Evolutionary conservation across 768 basidiomycete species (phyloP), one percentile per base, ranked within the genome.

Genomic region (Tephrocybe sp.): DNA sequence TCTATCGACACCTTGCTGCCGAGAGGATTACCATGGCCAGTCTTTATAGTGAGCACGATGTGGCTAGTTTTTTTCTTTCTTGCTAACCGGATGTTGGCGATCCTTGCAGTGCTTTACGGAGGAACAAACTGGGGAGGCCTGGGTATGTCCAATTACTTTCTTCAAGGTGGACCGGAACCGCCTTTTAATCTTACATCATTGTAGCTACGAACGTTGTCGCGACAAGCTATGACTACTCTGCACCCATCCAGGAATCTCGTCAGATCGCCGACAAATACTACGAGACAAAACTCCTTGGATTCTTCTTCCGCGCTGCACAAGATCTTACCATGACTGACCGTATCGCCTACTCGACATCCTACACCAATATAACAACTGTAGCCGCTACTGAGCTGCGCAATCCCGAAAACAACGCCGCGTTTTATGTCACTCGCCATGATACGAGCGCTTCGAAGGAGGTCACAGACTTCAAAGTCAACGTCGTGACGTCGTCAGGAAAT

Each of bases 1-100:
- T 50, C 19, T 50, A 50, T 45, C 42, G 49, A 1, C 49, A 50
- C 31, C 25, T 50, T 8, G 49, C 49, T 12, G 49, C 49, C 6
- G 49, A 50, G 27, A 38, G 49, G 24, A 50, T 50, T 22, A 50
- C 49, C 15, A 50, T 50, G 49, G 49, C 49, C 10, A 50, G 49
- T 18, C 21, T 50, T 10, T 50, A 50, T 19, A 50, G 49, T 50
- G 23, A n/a, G 41, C 24, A 3, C 6, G 3, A 9, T 16, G 3
- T 15, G 15, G 23, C 15, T 3, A 15, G 12, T 3, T 13, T 24
- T 7, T 25, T 12, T 3, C 5, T 27, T 22, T 1, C 21, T 7
- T 23, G 3, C 30, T 13, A 12, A 21, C n/a, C n/a, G n/a, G n/a
- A n/a, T n/a, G n/a, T n/a, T n/a, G n/a, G n/a, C n/a, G n/a, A n/a